These are phyloP conservation scores for Cryptococcus hybrid DNA, from an alignment of 1,284 basidiomycete species.

Conservation along the genomic window DNA sequence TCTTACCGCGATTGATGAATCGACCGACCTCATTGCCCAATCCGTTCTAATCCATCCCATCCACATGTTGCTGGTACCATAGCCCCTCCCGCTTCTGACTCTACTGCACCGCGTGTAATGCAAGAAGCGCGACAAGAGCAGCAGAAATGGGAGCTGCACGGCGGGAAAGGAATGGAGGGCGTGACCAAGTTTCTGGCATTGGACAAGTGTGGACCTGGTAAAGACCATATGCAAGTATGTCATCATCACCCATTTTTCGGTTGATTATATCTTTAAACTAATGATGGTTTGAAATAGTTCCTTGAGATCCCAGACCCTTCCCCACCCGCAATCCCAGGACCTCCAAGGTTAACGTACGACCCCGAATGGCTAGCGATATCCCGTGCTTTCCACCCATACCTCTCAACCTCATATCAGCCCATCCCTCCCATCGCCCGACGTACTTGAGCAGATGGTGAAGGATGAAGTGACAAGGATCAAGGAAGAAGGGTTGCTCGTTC, in stretches of 20 bases:
- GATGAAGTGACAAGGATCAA: slow-evolving; percentile 67
- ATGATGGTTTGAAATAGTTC: slow-evolving; percentile 55
- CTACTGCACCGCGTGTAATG: background rate
- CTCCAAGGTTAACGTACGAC: slow-evolving; percentile 64
- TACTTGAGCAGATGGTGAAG: slow-evolving; percentile 61
- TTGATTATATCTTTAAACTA: background rate
- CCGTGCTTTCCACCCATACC: slow-evolving; percentile 75
- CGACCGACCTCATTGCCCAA: slow-evolving; percentile 15
- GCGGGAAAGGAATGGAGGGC: slow-evolving; percentile 22
- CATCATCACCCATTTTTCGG: background rate
- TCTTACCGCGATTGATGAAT: slow-evolving; percentile 48
- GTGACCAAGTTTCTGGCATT: slow-evolving; percentile 82
- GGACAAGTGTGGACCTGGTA: slow-evolving; percentile 82
- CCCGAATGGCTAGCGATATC: slow-evolving; percentile 92
- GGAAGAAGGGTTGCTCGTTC: slow-evolving; percentile 36
- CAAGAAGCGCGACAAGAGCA: too few relatives aligned
- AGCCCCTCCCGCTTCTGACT: background rate
- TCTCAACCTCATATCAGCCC: slow-evolving; percentile 57
- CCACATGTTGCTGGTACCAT: background rate
- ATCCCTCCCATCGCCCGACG: slow-evolving; percentile 64
- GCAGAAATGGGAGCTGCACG: slow-evolving; percentile 1
- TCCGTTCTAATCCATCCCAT: background rate
- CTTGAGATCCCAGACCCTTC: slow-evolving; percentile 59
- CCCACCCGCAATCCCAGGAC: slow-evolving; percentile 12
- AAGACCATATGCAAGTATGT: slow-evolving; percentile 80